phyloP scores from a whole-genome alignment of 768 basidiomycete genomes.

The Tephrocybe sp. region DNA sequence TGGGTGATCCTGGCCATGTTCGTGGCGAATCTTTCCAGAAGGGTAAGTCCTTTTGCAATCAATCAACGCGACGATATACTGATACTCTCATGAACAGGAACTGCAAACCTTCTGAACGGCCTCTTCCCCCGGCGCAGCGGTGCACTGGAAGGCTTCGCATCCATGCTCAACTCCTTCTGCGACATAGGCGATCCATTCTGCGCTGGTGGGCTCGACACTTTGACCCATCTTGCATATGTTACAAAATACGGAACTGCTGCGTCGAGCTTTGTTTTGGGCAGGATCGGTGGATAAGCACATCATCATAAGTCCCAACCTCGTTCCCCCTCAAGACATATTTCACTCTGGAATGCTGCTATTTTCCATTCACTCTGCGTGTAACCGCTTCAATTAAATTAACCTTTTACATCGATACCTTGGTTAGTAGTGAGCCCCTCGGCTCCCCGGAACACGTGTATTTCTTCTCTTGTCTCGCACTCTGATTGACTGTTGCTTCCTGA shows the following conservation, averaged over 20 bases:
- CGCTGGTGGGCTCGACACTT: slow-evolving; percentile 4
- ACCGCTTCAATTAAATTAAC: too few species aligned
- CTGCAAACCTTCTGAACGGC: slow-evolving; percentile 7
- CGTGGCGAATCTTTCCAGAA: slow-evolving; percentile 24
- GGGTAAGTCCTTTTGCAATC: slow-evolving; percentile 2
- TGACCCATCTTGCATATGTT: slow-evolving; percentile 7
- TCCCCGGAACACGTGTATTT: too few species aligned
- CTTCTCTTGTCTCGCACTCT: too few species aligned
- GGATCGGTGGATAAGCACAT: slow-evolving; percentile 4
- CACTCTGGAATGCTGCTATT: too few species aligned
- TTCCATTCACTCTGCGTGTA: too few species aligned
- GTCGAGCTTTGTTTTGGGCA: slow-evolving; percentile 6
- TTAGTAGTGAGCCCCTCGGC: too few species aligned
- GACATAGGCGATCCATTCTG: slow-evolving; percentile 11
- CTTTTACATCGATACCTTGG: too few species aligned
- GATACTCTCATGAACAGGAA: not conserved
- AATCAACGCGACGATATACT: not conserved
- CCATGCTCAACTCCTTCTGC: slow-evolving; percentile 9
- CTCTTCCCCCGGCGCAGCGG: slow-evolving; percentile 8
- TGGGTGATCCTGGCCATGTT: slow-evolving; percentile 28
- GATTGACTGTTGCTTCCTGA: too few species aligned
- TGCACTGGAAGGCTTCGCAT: slow-evolving; percentile 6
- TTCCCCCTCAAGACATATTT: too few species aligned
- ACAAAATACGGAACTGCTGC: slow-evolving; percentile 5
- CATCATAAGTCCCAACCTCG: too few species aligned